A percentile compares a stretch with the other conserved stretches of the same genome.
Conservation (phyloP, 345 rosid species). For the Eucalyptus cloeziana region DNA sequence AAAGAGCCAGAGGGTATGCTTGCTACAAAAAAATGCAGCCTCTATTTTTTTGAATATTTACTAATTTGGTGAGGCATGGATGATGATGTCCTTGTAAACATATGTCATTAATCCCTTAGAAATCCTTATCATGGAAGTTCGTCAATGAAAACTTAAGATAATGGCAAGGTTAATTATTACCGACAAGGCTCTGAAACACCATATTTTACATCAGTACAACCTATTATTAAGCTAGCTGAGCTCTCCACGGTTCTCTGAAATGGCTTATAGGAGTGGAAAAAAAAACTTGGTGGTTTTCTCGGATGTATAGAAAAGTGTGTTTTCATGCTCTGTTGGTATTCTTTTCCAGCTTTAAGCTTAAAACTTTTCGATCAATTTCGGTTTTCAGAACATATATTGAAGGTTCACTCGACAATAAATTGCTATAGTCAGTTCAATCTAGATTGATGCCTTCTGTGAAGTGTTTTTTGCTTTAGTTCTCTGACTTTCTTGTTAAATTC, state of each 20-base stretch:
- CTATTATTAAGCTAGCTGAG: background rate
- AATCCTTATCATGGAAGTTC: background rate
- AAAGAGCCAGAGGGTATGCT: conserved; percentile 44
- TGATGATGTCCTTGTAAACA: background rate
- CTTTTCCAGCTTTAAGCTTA: background rate
- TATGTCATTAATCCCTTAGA: background rate
- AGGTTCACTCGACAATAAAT: background rate
- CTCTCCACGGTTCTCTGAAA: background rate
- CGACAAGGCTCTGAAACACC: background rate
- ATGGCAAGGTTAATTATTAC: background rate
- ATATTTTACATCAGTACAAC: background rate
- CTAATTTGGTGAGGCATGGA: background rate
- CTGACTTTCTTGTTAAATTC: background rate
- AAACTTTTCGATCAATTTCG: background rate
- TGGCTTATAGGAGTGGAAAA: background rate
- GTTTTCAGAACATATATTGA: background rate
- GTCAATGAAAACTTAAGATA: background rate
- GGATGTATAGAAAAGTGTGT: background rate
- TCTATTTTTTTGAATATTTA: background rate
- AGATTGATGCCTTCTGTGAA: background rate
- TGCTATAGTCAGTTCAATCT: background rate
- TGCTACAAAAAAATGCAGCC: background rate
- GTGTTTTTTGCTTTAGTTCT: background rate
- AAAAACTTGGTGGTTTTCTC: background rate
- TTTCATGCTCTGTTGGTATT: background rate